Evolutionary conservation across 2,329 filamentous ascomycete genomes (phyloP), one percentile per base, ranked within the genome.

Genomic region (Alternaria metachromatica): DNA sequence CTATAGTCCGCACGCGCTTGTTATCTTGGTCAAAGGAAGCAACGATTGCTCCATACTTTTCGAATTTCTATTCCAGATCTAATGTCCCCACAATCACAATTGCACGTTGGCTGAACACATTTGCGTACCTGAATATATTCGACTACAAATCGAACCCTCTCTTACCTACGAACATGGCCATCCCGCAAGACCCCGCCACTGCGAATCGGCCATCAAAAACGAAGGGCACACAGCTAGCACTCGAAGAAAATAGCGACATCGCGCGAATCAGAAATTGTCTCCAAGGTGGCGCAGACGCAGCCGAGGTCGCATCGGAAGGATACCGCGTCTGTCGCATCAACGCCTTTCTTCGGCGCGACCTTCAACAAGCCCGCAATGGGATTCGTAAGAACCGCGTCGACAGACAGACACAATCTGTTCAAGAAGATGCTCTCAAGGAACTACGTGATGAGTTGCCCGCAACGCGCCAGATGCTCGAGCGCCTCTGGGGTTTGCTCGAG

Each of bases 251-350:
- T 25, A 41, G 37, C 37, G 60, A 63, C 21, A 46, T 30, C 13
- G 49, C 28, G 12, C 60, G 44, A 13, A 55, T 59, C 28, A 55
- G 41, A 13, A 30, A 30, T 23, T 50, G 60, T 18, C 12, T 63
- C 28, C 44, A 58, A 8, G 44, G 44, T 43, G 50, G 18, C 23
- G 41, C 55, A 6, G 21, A 44, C 6, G 21, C 23, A 4, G 15
- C 33, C 15, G 44, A 63, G 30, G 43, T 63, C 23, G 55, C 55
- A 5, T 43, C 53, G 11, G 60, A 63, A 55, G 60, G 55, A 11
- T 59, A 59, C 37, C 55, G 60, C 12, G 21, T 58, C 21, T 58
- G 60, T 37, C 55, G 55, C 30, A 28, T 63, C 49, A 55, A 63
- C 20, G 44, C n/a, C 6, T 57, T 55, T 44, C 28, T 58, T 12